Base-by-base conservation (phyloP, 371 early-diverging fungal species). In the Mortierella sp. region DNA sequence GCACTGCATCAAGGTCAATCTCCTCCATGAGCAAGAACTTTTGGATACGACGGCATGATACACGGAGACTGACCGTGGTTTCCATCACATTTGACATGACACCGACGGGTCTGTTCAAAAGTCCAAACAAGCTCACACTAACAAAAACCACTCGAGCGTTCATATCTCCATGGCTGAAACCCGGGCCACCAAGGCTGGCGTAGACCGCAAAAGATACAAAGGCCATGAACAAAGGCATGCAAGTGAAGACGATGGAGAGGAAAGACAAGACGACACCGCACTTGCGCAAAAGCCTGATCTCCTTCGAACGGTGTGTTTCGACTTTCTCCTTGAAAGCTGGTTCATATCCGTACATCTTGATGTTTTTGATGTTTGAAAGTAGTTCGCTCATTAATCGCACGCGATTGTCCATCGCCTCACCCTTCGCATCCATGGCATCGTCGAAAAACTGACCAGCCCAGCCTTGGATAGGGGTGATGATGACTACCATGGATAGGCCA, bases 321-420 rank as follows among this genome's bases (percentile, higher is more conserved):
- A 74, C 57, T 38, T 73, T 80, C 5, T 72, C 59, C 21, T 70
- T 65, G 69, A 85, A 85, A 16, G 74, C 58, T 21, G 69, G 72
- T 66, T 91, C 91, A 92, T 94, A 88, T 8, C 79, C 84, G 67
- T 86, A 85, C 28, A 88, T 69, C 69, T 88, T 88, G 61, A 88
- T 76, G 68, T 84, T 81, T 61, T 86, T 85, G 61, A 88, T 88
- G 21, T 83, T 78, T 47, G 84, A 76, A 7, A 88, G 68, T 3
- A 87, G 50, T 38, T 87, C 86, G 60, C 70, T 83, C 86, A 93
- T 86, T 63, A 89, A 71, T n/a, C 87, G 84, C 19, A 94, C 72
- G 48, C 90, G 88, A 2, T 74, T 84, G 50, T 94, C 94, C 59
- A 91, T 90, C 40, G 89, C 85, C 36, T 67, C 67, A 10, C 59